Evolutionary conservation across 306 rosid genomes (phyloP).

Genomic region (Castanea crenata): DNA sequence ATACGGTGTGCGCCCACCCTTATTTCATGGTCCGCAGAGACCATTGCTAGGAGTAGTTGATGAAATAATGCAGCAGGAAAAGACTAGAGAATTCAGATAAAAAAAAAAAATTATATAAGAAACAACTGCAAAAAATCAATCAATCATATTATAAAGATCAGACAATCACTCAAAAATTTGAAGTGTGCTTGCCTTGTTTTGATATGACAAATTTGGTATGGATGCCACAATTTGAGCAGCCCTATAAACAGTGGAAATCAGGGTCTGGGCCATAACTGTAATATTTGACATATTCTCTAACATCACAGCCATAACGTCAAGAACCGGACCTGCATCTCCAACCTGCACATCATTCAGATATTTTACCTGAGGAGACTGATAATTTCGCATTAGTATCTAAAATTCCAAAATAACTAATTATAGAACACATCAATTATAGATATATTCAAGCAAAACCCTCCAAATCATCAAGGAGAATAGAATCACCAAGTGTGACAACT

Average conservation of each 20-base stretch:
- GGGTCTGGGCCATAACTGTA: constrained; percentile 65
- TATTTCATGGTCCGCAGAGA: constrained; percentile 88
- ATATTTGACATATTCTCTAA: constrained; percentile 70
- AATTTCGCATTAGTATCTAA: constrained; percentile 22
- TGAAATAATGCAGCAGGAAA: constrained; percentile 95
- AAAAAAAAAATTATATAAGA: constrained; percentile 7
- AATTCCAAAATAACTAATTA: neutral
- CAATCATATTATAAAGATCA: neutral
- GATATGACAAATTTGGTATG: constrained; percentile 65
- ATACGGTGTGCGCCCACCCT: constrained; percentile 82
- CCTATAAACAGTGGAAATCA: constrained; percentile 63
- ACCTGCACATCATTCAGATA: constrained; percentile 52
- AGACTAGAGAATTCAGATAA: constrained; percentile 47
- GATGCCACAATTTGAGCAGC: constrained; percentile 85
- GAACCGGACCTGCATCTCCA: constrained; percentile 84
- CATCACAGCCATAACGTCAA: constrained; percentile 86
- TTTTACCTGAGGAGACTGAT: constrained; percentile 29
- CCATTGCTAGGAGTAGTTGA: constrained; percentile 84
- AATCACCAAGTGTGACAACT: constrained; percentile 69
- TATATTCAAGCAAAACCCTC: too few species aligned
- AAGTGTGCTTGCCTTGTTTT: constrained; percentile 72
- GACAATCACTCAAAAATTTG: constrained; percentile 20
- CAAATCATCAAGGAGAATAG: neutral
- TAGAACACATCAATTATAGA: constrained; percentile 56
- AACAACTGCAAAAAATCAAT: too few species aligned